Evolutionary conservation across 192 early-diverging fungal species (phyloP), one percentile per base, ranked within the genome.

Genomic region (Polychytrium aggregatum): DNA sequence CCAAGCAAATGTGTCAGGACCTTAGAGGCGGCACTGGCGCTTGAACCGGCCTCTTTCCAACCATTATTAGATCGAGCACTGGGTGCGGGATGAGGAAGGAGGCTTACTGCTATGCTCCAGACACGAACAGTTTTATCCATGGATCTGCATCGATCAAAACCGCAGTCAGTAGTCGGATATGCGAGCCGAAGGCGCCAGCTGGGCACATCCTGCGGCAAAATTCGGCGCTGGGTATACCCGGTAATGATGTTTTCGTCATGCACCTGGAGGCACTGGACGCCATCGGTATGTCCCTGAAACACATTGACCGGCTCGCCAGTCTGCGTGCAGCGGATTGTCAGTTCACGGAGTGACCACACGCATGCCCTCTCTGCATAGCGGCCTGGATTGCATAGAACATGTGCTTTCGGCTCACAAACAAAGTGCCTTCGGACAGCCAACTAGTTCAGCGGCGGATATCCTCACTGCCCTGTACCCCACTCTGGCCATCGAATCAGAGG

Each of bases 41-140:
- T 8, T 11, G 31, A 33, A 11, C n/a, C n/a, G n/a, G n/a, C n/a
- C n/a, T n/a, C n/a, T n/a, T n/a, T n/a, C n/a, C n/a, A n/a, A n/a
- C n/a, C n/a, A n/a, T n/a, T n/a, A n/a, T n/a, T n/a, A n/a, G n/a
- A n/a, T 10, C 30, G 46, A 47, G n/a, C 9, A 33, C 1, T 31
- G 28, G 41, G 41, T 18, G 18, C 8, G 13, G 41, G 20, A 21
- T 21, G n/a, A 10, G 8, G 18, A 18, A 52, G 2, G n/a, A 54
- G 16, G 7, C 14, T 52, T 49, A 50, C 56, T 39, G 57, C 46
- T 16, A 52, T 59, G 46, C 48, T 64, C 72, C 72, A 75, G 20
- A 75, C 38, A 11, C 69, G 46, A 17, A 75, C 38, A 3, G 72
- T 72, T 43, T 67, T 71, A 43, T 75, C 72, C 72, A 75, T 75